Base-by-base conservation (phyloP, 2,329 filamentous ascomycete genomes). In the Alternaria triticimaculans region DNA sequence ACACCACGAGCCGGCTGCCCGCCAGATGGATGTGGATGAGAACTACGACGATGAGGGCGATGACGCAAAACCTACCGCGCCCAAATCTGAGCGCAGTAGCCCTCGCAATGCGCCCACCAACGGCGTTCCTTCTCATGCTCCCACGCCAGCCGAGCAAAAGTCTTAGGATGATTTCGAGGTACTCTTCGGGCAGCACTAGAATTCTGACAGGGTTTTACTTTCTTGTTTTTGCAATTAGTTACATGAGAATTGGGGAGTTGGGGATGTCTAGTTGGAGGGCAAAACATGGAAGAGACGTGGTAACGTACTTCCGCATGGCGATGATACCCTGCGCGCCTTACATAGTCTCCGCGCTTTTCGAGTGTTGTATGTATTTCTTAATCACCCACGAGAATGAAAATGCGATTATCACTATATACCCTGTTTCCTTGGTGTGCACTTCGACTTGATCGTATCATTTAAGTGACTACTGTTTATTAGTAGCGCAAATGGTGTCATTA, bases 1-100 rank as follows among this genome's bases (percentile, higher is more conserved):
- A 61, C 80, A 81, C 56, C 90, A 89, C 62, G 95, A 98, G 82
- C 92, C 94, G 57, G 94, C 96, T 33, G 93, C 94, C 20, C 87
- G 96, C 21, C 97, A 97, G 81, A 96, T 99, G 89, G 95, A 98
- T 7, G 92, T 98, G 20, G 94, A 99, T 71, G 96, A 99, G 79
- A 92, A 98, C 78, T 98, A 99, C 74, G 95, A 98, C 78, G 95
- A 98, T 74, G 95, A 94, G 61, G 93, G 89, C 5, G 94, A 97
- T 69, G 95, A 97, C 63, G 91, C 96, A 44, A 89, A 88, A 79
- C 80, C 84, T 66, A 79, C 72, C 15, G 75, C 71, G 2, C 57
- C 76, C 46, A 83, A 83, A 65, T 80, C 82, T 58, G 82, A 83
- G 67, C 83, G 81, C 43, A 81, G 76, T 57, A 84, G 82, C 67